Evolutionary conservation across 1,284 basidiomycete species (phyloP).

Genomic region (Heterobasidion irregulare): DNA sequence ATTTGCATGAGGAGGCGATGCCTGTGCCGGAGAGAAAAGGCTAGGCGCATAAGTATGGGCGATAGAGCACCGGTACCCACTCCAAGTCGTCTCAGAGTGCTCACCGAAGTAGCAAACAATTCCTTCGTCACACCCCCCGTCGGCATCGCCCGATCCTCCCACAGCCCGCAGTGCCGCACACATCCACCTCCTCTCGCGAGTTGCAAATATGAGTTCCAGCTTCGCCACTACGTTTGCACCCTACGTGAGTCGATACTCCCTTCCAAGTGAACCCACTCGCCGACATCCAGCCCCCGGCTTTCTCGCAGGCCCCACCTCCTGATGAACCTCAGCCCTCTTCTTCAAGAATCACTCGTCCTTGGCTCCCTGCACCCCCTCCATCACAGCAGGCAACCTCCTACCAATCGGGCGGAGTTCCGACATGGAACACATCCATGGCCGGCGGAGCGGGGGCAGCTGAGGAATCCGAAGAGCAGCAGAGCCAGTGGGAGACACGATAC

Average conservation of each 20-base stretch:
- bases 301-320: slow-evolving; percentile 45
- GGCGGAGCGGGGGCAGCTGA: slow-evolving; percentile 30
- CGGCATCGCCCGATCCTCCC: too few species aligned
- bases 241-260: slow-evolving; percentile 31
- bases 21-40: slow-evolving; percentile 36
- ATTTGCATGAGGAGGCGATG: slow-evolving; percentile 51
- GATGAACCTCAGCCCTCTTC: slow-evolving; percentile 36
- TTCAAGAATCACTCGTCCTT: slow-evolving; percentile 32
- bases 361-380: slow-evolving; percentile 43
- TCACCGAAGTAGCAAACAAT: background rate
- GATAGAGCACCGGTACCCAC: background rate
- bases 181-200: too few species aligned
- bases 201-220: slow-evolving; percentile 19
- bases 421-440: slow-evolving; percentile 40
- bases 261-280: background rate
- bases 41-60: slow-evolving; percentile 36
- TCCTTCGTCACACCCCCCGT: too few species aligned
- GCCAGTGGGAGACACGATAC: slow-evolving; percentile 67
- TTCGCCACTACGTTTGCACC: slow-evolving; percentile 38
- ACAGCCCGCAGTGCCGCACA: too few species aligned
- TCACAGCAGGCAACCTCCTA: slow-evolving; percentile 40
- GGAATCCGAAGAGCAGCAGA: slow-evolving; percentile 42
- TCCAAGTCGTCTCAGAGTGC: background rate
- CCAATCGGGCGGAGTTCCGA: slow-evolving; percentile 62
- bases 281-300: too few species aligned